Percentiles rank a stretch among this genome's conserved stretches.
These are phyloP conservation scores for Fusarium mundagurra DNA, from an alignment of 2,329 filamentous ascomycete genomes.

Conservation along the genomic window DNA sequence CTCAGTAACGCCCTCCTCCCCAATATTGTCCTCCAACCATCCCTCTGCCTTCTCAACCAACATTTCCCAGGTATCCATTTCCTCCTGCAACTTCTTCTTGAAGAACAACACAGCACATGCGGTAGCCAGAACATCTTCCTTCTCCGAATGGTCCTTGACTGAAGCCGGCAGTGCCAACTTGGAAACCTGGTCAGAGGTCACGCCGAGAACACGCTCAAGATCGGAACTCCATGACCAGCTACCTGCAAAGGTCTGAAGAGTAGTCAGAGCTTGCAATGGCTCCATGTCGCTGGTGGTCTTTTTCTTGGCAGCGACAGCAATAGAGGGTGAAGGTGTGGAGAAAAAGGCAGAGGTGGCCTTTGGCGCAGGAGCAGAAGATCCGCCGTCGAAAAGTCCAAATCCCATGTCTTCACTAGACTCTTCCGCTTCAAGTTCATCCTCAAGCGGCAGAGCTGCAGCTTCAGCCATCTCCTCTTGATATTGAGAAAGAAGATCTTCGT, in stretches of 20 bases:
- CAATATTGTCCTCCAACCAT: slow-evolving; percentile 54
- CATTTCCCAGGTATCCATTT: slow-evolving; percentile 71
- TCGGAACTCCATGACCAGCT: slow-evolving; percentile 44
- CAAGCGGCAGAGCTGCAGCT: background rate
- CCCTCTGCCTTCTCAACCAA: slow-evolving; percentile 67
- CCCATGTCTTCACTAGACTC: slow-evolving; percentile 1
- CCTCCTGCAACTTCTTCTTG: slow-evolving; percentile 53
- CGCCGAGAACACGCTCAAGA: slow-evolving; percentile 44
- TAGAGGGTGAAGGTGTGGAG: background rate
- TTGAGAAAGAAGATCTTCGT: background rate
- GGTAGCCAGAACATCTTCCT: slow-evolving; percentile 41
- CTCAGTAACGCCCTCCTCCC: slow-evolving; percentile 4
- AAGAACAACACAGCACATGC: slow-evolving; percentile 50
- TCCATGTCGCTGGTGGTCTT: background rate
- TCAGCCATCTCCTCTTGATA: slow-evolving; percentile 1
- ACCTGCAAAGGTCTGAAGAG: slow-evolving; percentile 57
- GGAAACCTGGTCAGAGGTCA: slow-evolving; percentile 6
- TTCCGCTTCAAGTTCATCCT: background rate
- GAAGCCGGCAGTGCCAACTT: slow-evolving; percentile 9
- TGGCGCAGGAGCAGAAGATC: background rate
- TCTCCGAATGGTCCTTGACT: background rate
- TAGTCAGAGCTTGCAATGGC: slow-evolving; percentile 54
- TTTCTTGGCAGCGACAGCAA: background rate
- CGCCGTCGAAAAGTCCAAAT: background rate
- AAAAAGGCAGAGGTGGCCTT: background rate